phyloP scores from a whole-genome alignment of 2,329 filamentous ascomycete species.

The Dichotomopilus funicola region DNA sequence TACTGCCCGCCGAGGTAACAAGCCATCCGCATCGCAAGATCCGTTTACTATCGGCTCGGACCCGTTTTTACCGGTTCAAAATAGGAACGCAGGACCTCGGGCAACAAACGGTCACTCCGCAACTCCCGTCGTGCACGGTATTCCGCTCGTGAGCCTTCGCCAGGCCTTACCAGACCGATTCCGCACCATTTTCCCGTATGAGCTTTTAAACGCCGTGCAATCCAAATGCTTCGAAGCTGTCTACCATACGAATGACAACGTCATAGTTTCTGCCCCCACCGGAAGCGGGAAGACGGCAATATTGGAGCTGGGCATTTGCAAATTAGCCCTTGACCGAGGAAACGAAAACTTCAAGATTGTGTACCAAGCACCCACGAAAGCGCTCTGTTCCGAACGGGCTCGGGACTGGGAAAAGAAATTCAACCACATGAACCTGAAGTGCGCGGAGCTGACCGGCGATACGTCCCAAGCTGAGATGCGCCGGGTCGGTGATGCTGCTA shows the following conservation, averaged over 20 bases:
- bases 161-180: conserved; percentile 62
- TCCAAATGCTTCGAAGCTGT: conserved; percentile 67
- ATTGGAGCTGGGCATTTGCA: conserved; percentile 76
- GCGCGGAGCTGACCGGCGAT: conserved; percentile 76
- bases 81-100: neutral
- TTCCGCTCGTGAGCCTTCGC: conserved; percentile 35
- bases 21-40: no score
- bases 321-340: conserved; percentile 50
- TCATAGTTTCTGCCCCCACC: conserved; percentile 75
- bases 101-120: neutral
- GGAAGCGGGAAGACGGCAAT: conserved; percentile 81
- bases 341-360: conserved; percentile 68
- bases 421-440: conserved; percentile 56
- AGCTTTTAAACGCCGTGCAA: conserved; percentile 74
- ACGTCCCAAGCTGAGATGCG: conserved; percentile 61
- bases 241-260: conserved; percentile 64
- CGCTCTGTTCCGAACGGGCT: conserved; percentile 69
- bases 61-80: no score
- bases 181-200: conserved; percentile 63
- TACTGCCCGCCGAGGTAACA: conserved; percentile 8
- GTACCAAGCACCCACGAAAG: conserved; percentile 80
- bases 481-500: conserved; percentile 65
- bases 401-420: conserved; percentile 77
- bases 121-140: conserved; percentile 34
- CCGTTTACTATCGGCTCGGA: no score